Base-by-base conservation (phyloP, 2,329 filamentous ascomycete genomes). In the Lachnellula hyalina region DNA sequence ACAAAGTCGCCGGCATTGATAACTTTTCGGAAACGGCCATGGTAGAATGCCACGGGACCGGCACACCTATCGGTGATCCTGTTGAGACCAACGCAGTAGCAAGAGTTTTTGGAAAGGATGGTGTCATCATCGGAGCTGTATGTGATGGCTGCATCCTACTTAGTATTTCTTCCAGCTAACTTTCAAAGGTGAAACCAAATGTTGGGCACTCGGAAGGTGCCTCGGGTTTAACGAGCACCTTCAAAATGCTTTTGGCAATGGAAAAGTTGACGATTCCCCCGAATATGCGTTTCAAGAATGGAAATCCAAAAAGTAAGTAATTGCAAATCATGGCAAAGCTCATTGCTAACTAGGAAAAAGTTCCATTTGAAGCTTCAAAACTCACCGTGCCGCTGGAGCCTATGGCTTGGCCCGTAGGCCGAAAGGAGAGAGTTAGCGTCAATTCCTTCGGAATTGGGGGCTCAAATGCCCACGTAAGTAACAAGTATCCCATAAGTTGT, bases 281-380 rank as follows among this genome's bases (percentile, higher is more conserved):
- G 8, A 60, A 57, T 28, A 57, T 61, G 42, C 51, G 51, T 2
- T 59, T 62, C 32, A 47, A 52, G 12, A 56, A 40, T 14, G 53
- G 50, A 2, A 63, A 61, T 28, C 54, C 59, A 4, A 53, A 56
- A 40, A 56, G 44, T 47, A 68, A 25, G 44, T 4, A 5, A 28
- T 14, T 15, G 1, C 14, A 46, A 17, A 17, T 21, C 19, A 44
- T 44, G 19, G 19, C 17, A 17, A 44, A 19, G n/a, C 41, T 44
- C 17, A 44, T 44, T 46, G n/a, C 44, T 46, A 14, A 46, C 44
- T 14, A 17, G 21, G 12, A 46, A 46, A 11, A 9, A 46, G 44
- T 73, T 28, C 61, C 60, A 3, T 51, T 66, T 1, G 59, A 66
- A 5, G 59, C 65, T 19, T 67, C 65, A 61, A 72, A 67, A 6